Evolutionary conservation across 768 basidiomycete genomes (phyloP).

Genomic region (Imleria badia): DNA sequence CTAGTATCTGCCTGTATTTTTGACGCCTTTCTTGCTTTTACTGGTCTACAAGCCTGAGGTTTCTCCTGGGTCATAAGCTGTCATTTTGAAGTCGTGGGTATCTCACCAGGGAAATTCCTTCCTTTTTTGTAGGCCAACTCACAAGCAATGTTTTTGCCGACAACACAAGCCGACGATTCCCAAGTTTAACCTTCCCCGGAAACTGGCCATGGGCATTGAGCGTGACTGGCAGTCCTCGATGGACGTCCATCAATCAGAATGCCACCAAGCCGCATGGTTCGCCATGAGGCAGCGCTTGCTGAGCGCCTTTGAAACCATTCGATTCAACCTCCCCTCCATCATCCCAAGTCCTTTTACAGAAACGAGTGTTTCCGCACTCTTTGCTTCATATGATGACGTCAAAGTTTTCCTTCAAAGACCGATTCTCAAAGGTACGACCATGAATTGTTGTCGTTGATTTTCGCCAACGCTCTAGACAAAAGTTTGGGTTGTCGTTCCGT

Average conservation of each 20-base stretch:
- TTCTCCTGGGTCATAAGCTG: no score
- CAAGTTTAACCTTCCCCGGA: no score
- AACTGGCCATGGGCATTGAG: no score
- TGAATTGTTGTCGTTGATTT: not conserved
- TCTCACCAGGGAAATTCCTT: no score
- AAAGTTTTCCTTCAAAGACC: constrained; percentile 1
- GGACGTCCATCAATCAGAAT: constrained; percentile 13
- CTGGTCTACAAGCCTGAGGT: no score
- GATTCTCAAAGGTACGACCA: constrained; percentile 10
- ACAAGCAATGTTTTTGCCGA: no score
- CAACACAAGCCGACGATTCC: no score
- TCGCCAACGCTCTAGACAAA: constrained; percentile 6
- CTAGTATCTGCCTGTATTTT: no score
- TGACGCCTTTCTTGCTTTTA: no score
- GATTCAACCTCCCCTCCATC: constrained; percentile 4
- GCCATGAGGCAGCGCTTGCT: constrained; percentile 23
- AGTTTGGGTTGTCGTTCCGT: not conserved
- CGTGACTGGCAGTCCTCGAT: not conserved
- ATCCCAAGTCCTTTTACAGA: constrained; percentile 3
- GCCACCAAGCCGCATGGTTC: constrained; percentile 15
- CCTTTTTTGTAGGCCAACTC: no score
- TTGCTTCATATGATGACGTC: constrained; percentile 7
- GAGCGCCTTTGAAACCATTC: constrained; percentile 3
- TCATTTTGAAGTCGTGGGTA: no score
- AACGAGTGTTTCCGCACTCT: not conserved